Percentiles rank a stretch among this genome's conserved stretches.
Conservation (phyloP, 768 basidiomycete genomes). For the Tricholoma hemisulphureum region DNA sequence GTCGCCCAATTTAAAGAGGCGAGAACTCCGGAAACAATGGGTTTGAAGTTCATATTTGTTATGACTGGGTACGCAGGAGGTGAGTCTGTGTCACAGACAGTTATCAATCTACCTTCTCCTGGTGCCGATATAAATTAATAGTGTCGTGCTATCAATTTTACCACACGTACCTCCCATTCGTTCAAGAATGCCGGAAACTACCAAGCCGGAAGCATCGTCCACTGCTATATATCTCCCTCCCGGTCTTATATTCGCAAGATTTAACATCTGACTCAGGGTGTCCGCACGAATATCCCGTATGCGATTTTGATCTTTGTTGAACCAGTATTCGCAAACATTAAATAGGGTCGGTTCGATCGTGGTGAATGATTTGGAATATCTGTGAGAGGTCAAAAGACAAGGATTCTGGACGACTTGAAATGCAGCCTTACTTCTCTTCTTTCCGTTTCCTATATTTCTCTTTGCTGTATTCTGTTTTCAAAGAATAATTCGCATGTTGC, state of each 20-base stretch:
- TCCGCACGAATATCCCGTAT: constrained; percentile 86
- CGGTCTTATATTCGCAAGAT: constrained; percentile 77
- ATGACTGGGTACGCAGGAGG: constrained; percentile 89
- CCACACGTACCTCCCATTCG: constrained; percentile 69
- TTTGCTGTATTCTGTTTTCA: constrained; percentile 98
- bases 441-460: constrained; percentile 98
- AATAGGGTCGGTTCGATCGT: constrained; percentile 84
- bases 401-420: neutral
- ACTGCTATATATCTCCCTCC: constrained; percentile 87
- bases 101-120: constrained; percentile 81
- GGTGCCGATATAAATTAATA: constrained; percentile 4
- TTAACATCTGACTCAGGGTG: constrained; percentile 84
- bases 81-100: constrained; percentile 86
- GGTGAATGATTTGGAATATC: constrained; percentile 84
- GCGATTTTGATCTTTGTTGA: constrained; percentile 74
- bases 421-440: constrained; percentile 79
- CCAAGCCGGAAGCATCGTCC: constrained; percentile 87
- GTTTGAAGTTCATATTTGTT: constrained; percentile 81
- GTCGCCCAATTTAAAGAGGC: constrained; percentile 89
- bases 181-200: constrained; percentile 83
- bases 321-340: constrained; percentile 90
- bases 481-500: constrained; percentile 83
- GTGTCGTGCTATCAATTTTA: neutral
- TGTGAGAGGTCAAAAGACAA: constrained; percentile 29
- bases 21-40: constrained; percentile 50